phyloP scores from a whole-genome alignment of 331 rosid species.

The Pyracantha coccinea region DNA sequence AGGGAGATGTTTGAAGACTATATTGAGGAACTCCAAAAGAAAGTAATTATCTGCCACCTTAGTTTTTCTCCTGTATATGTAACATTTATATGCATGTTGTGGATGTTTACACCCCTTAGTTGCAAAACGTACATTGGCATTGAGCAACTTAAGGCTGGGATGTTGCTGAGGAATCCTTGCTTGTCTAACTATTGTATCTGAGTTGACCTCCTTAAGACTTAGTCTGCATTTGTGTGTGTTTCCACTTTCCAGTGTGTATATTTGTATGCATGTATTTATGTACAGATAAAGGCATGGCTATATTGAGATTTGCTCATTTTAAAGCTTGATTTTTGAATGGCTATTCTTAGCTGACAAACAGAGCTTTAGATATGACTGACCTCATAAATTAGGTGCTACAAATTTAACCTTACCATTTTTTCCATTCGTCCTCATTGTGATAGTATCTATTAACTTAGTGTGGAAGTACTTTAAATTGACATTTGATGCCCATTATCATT shows the following conservation, averaged over 20 bases:
- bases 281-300: background rate
- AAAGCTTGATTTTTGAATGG: background rate
- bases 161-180: background rate
- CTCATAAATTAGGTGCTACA: background rate
- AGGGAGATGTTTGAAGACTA: slow-evolving; percentile 69
- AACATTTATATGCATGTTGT: background rate
- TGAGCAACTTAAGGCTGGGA: background rate
- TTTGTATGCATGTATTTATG: too few relatives aligned
- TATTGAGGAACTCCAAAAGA: slow-evolving; percentile 62
- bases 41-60: slow-evolving; percentile 40
- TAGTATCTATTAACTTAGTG: background rate
- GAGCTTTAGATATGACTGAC: background rate
- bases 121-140: background rate
- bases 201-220: background rate
- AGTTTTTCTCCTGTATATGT: background rate
- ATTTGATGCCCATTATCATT: background rate
- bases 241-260: background rate
- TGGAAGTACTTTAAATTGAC: background rate
- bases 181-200: background rate
- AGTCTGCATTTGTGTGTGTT: background rate
- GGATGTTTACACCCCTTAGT: background rate
- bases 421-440: background rate
- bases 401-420: background rate
- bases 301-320: background rate
- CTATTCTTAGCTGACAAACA: background rate